Percentiles rank a stretch among this genome's conserved stretches.
Conservation (phyloP, 768 basidiomycete species). For the Mycena olivaceomarginata region DNA sequence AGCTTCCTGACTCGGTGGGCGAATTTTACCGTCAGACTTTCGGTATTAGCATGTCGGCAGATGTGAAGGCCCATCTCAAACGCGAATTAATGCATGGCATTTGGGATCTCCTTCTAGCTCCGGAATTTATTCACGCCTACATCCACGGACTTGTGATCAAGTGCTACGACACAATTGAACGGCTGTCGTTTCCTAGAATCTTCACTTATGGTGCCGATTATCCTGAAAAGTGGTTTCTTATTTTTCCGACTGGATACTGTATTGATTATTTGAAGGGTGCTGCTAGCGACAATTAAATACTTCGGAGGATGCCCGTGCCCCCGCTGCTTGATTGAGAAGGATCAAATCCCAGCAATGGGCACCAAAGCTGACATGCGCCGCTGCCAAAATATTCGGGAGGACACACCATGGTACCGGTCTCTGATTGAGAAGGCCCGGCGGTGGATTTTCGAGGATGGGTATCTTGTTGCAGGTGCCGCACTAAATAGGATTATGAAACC, state of each 20-base stretch:
- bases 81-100: conserved; percentile 56
- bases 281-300: conserved; percentile 47
- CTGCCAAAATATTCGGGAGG: conserved; percentile 13
- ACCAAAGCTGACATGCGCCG: conserved; percentile 37
- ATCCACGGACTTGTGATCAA: conserved; percentile 47
- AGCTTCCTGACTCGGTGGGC: conserved; percentile 56
- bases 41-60: conserved; percentile 31
- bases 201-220: conserved; percentile 56
- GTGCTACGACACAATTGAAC: conserved; percentile 49
- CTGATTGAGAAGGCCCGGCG: not conserved
- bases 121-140: conserved; percentile 51
- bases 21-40: conserved; percentile 45
- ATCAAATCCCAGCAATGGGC: conserved; percentile 41
- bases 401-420: conserved; percentile 13
- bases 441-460: conserved; percentile 25
- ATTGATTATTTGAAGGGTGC: conserved; percentile 36
- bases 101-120: conserved; percentile 49
- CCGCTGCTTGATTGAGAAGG: conserved; percentile 45
- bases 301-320: conserved; percentile 52
- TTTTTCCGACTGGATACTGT: not conserved
- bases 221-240: conserved; percentile 52
- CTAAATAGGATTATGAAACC: conserved; percentile 6
- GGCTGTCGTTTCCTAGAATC: conserved; percentile 49
- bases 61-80: conserved; percentile 53
- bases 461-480: not conserved